Evolutionary conservation across 352 stramenopile species (phyloP), one percentile per base, ranked within the genome.

Genomic region (Plasmopara viticola): DNA sequence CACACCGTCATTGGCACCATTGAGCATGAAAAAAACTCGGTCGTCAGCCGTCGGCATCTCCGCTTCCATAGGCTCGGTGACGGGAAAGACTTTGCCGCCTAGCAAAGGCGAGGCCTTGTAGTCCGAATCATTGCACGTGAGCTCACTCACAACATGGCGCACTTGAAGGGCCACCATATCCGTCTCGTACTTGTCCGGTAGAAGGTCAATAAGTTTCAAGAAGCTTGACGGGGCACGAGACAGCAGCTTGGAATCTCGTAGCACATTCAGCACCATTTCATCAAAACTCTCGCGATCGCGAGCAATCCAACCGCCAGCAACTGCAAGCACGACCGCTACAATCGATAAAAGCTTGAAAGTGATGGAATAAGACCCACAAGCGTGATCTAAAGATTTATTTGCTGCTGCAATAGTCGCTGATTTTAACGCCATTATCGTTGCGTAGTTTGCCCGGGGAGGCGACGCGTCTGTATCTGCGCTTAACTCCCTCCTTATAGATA

Each of bases 21-120:
- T 92, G 62, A 92, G 78, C 73, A 92, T 82, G 62, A 92, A 84
- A 52, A 92, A 92, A 38, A 87, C 51, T 53, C 67, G 70, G 68
- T 91, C 64, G 5, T 64, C 55, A 10, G 18, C 15, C 29, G 60
- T 62, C 8, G 63, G 50, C 34, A 54, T 34, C 2, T 59, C 56
- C 5, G 46, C 53, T 25, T 79, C 62, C 73, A 87, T 89, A 7
- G 79, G 69, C n/a, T 84, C 57, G 43, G 66, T 81, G 20, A 88
- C 77, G 29, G 51, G 63, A 6, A 70, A 48, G 0, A 70, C 14
- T 38, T 66, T 65, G 33, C 73, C 75, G 8, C 57, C 47, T n/a
- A 72, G 51, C 18, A 88, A 45, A 30, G 75, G 18, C 12, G 53
- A 40, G 1, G 75, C 71, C 20, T 34, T 53, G 60, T 68, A 82